Evolutionary conservation across 352 stramenopile species (phyloP).

Genomic region (Phytophthora chlamydospora): DNA sequence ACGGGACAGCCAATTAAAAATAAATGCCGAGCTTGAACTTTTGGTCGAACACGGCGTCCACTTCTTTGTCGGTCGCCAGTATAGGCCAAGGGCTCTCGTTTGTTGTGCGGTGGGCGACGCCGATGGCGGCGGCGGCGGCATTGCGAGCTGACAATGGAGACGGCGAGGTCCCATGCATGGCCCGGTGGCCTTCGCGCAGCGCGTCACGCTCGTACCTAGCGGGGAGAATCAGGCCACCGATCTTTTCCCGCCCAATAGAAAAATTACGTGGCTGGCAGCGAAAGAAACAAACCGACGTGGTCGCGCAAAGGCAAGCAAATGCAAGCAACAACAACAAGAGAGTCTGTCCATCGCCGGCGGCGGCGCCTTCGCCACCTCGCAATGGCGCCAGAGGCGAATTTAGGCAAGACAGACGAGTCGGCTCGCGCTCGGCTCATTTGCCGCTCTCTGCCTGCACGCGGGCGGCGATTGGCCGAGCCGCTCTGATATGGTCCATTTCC

Average conservation of each 20-base stretch:
- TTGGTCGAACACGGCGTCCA: conserved; percentile 8
- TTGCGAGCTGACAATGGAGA: no score
- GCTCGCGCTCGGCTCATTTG: conserved; percentile 5
- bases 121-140: no score
- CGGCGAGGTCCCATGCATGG: no score
- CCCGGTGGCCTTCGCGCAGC: not conserved
- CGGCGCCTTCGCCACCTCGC: conserved; percentile 27
- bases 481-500: conserved; percentile 3
- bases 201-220: conserved; percentile 25
- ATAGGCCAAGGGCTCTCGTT: no score
- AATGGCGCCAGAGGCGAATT: conserved; percentile 33
- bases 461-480: conserved; percentile 19
- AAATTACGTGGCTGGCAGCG: conserved; percentile 23
- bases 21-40: conserved; percentile 5
- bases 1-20: no score
- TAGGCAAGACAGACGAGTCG: conserved; percentile 28
- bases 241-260: conserved; percentile 36
- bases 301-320: not conserved
- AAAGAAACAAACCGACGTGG: not conserved
- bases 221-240: not conserved
- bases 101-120: no score
- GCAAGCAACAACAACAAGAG: not conserved
- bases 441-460: conserved; percentile 16
- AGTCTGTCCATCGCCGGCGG: conserved; percentile 11
- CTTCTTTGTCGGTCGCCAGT: not conserved